These are phyloP conservation scores for Colletotrichum sp. DNA, from an alignment of 2,329 filamentous ascomycete genomes.

Conservation along the genomic window DNA sequence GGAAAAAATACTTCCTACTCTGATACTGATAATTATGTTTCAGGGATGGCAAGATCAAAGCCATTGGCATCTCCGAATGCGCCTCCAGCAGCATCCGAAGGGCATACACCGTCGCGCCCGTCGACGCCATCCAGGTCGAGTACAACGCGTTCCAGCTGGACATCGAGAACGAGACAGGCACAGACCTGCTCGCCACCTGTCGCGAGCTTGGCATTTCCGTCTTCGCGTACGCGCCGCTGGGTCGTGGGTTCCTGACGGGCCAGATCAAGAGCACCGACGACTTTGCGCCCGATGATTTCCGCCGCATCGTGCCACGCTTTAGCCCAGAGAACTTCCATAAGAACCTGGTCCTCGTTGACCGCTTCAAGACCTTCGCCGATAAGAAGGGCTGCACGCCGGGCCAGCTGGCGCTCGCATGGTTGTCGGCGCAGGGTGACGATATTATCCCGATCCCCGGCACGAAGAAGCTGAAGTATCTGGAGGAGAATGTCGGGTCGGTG, in stretches of 20 bases:
- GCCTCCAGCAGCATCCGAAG: not conserved
- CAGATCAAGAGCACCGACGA: not conserved
- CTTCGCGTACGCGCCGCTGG: rapidly evolving
- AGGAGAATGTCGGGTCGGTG: not conserved
- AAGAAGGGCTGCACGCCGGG: not conserved
- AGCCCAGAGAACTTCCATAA: not conserved
- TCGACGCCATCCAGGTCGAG: not conserved
- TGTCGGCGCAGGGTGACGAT: not conserved
- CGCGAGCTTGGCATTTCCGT: not conserved
- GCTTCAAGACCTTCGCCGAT: not conserved
- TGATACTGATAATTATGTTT: rapidly evolving
- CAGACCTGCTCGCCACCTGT: not conserved
- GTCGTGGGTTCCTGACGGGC: not conserved
- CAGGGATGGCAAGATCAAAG: not conserved
- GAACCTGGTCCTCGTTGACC: not conserved
- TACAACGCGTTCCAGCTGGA: not conserved
- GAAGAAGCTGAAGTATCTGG: not conserved
- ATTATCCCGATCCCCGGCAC: not conserved
- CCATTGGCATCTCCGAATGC: not conserved
- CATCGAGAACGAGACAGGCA: not conserved
- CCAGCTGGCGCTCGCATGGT: not conserved
- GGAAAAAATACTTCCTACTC: not conserved
- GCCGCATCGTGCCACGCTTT: not conserved
- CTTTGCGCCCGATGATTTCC: not conserved
- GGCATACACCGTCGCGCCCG: not conserved